Conservation (phyloP, 805 yeast genomes). For the Starmerella floris region DNA sequence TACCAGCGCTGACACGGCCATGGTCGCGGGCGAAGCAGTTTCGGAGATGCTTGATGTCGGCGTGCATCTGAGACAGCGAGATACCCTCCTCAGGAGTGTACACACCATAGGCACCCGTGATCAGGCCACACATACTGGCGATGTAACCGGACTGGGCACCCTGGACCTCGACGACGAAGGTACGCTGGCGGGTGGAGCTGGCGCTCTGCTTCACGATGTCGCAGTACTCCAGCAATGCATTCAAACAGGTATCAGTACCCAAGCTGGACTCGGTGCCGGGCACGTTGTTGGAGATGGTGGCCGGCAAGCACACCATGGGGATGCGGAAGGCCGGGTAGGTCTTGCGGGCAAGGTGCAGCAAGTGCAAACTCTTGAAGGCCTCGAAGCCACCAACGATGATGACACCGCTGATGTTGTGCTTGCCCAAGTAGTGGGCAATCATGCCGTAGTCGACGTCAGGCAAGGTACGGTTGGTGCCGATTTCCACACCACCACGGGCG, state of each 20-base stretch:
- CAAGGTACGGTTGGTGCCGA: conserved; percentile 84
- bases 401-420: conserved; percentile 74
- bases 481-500: conserved; percentile 84
- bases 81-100: conserved; percentile 84
- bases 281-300: conserved; percentile 92
- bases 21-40: conserved; percentile 57
- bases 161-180: conserved; percentile 92
- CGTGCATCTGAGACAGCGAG: conserved; percentile 50
- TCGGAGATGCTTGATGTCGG: conserved; percentile 58
- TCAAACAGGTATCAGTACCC: conserved; percentile 93
- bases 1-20: conserved; percentile 75
- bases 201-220: conserved; percentile 93
- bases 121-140: conserved; percentile 72
- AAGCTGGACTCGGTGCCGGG: conserved; percentile 97
- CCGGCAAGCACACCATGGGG: conserved; percentile 87
- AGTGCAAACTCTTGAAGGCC: conserved; percentile 77
- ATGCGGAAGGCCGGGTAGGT: conserved; percentile 84
- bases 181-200: conserved; percentile 84
- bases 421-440: conserved; percentile 85
- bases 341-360: conserved; percentile 61
- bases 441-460: conserved; percentile 80
- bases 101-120: conserved; percentile 81
- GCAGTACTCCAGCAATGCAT: conserved; percentile 79
- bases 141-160: conserved; percentile 95
- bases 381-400: conserved; percentile 93